Evolutionary conservation across 306 rosid species (phyloP).

Genomic region (Gastrolobium bilobum): DNA sequence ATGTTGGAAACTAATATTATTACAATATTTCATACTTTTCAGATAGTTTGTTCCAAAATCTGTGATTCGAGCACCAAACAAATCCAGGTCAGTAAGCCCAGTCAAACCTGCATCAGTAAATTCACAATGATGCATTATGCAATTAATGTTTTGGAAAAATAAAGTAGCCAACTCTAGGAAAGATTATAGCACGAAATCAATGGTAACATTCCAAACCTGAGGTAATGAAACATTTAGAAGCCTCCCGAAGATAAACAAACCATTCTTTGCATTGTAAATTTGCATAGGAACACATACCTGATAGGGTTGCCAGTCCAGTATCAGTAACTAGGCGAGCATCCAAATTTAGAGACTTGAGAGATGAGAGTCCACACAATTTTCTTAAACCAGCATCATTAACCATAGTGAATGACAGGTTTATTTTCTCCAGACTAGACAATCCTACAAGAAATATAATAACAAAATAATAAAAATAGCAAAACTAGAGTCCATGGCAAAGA

Average conservation of each 20-base stretch:
- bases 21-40: slow-evolving; percentile 66
- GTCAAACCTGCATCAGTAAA: slow-evolving; percentile 75
- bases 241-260: slow-evolving; percentile 15
- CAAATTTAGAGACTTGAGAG: slow-evolving; percentile 95
- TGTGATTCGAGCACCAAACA: slow-evolving; percentile 91
- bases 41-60: slow-evolving; percentile 83
- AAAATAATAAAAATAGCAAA: slow-evolving; percentile 4
- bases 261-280: slow-evolving; percentile 24
- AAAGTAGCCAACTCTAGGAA: slow-evolving; percentile 27
- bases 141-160: slow-evolving; percentile 19
- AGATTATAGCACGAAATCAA: slow-evolving; percentile 3
- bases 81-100: slow-evolving; percentile 88
- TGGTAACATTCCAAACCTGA: neutral
- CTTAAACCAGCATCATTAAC: slow-evolving; percentile 76
- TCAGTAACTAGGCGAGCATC: slow-evolving; percentile 89
- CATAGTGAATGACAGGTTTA: slow-evolving; percentile 87
- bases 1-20: neutral
- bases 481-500: slow-evolving; percentile 13
- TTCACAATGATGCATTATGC: slow-evolving; percentile 40
- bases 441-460: slow-evolving; percentile 63
- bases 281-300: slow-evolving; percentile 62
- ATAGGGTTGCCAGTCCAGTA: slow-evolving; percentile 78
- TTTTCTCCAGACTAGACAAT: slow-evolving; percentile 78
- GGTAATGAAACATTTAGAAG: neutral
- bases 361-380: slow-evolving; percentile 78